Evolutionary conservation across 2,329 filamentous ascomycete genomes (phyloP), one percentile per base, ranked within the genome.

Genomic region (Sclerotinia trifoliorum): DNA sequence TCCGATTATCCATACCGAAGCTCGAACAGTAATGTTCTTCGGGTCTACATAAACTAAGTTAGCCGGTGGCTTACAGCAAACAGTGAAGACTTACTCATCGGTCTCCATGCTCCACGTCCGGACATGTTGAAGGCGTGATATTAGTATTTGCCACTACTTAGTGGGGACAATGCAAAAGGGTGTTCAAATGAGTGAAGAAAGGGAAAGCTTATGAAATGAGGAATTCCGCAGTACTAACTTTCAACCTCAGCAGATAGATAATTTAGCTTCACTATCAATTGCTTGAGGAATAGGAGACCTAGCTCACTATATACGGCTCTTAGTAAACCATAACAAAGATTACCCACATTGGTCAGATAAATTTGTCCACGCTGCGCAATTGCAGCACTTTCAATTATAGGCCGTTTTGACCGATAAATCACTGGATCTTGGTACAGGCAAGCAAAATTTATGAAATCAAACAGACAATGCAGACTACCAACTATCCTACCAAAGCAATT

Each of bases 11-110:
- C 65, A 66, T 48, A 66, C 32, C 10, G 26, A 19, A 39, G 44
- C 65, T 42, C 65, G 65, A 60, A 66, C 54, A 32, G 56, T 51
- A 29, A 66, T 66, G 55, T 66, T 66, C 55, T 60, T 58, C 26
- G 65, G 65, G 24, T 52, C 65, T 66, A 24, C 6, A 48, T 21
- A 49, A 26, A 10, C 15, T 48, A 8, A n/a, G 29, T 58, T 21
- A 66, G 51, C 21, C 35, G 29, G 4, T 5, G 65, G n/a, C 8
- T 10, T 26, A 21, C 46, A 51, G 26, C 32, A 42, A 49, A 13
- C 29, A 39, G 21, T n/a, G 29, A 52, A 60, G 21, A 66, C 65
- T 51, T 24, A 66, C 65, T 60, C 65, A 66, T 66, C 5, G 63
- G 63, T 26, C 35, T 66, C 57, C 65, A 32, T 66, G 60, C 60